Evolutionary conservation across 2,329 filamentous ascomycete genomes (phyloP).

Genomic region (Thielaviopsis populi): DNA sequence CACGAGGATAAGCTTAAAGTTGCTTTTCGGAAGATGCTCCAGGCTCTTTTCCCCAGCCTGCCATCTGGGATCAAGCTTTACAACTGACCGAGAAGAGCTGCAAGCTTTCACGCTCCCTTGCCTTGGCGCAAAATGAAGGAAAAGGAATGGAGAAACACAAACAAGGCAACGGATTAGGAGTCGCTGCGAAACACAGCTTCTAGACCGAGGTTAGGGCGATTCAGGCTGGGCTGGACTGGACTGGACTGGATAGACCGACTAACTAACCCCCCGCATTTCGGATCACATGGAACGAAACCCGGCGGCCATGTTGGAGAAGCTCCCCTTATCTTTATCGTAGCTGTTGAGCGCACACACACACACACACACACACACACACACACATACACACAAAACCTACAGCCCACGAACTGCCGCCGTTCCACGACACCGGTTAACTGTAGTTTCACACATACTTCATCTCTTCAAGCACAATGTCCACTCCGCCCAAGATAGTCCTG

Average conservation of each 20-base stretch:
- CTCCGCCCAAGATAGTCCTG: constrained; percentile 32
- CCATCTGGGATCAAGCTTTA: too few species aligned
- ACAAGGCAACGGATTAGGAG: not conserved
- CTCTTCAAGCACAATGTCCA: not conserved
- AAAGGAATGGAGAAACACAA: not conserved
- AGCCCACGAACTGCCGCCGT: not conserved
- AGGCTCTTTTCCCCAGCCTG: too few species aligned
- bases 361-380: too few species aligned
- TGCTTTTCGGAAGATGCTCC: too few species aligned
- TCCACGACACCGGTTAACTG: not conserved
- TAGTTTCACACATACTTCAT: not conserved
- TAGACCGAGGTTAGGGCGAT: not conserved
- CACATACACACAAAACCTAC: too few species aligned
- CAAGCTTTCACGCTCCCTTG: too few species aligned
- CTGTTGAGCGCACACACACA: not conserved
- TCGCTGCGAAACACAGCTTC: not conserved
- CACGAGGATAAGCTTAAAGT: too few species aligned
- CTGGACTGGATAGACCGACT: not conserved
- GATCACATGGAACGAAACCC: not conserved
- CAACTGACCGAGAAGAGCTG: too few species aligned
- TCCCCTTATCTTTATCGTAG: not conserved
- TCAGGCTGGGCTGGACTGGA: not conserved
- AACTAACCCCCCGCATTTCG: not conserved
- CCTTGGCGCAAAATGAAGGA: not conserved
- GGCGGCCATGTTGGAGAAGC: not conserved